Base-by-base conservation (phyloP, 2,329 filamentous ascomycete genomes). In the Aureobasidium sp. region DNA sequence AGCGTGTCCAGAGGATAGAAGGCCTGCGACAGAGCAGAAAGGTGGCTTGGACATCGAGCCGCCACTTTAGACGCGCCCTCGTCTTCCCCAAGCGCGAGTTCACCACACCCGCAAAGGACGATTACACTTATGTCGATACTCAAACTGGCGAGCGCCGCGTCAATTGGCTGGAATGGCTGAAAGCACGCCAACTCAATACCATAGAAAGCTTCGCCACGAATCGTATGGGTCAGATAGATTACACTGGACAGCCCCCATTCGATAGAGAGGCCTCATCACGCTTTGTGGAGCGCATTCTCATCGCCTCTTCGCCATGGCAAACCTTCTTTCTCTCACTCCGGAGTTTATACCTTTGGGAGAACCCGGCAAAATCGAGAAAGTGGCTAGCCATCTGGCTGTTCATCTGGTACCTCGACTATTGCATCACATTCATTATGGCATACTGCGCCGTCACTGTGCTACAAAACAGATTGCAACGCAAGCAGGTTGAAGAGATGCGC, bases 231-330 rank as follows among this genome's bases (percentile, higher is more conserved):
- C 45, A 67, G 70, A 37, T 65, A 74, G 70, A 71, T 35, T 73
- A 71, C 50, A 69, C 67, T 27, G 65, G 68, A 0, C 70, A 69
- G 27, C 72, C 70, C 22, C 70, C 70, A 1, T 75, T 75, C 60
- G 72, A 75, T 49, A 61, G 73, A 27, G 72, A 75, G 62, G 68
- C 68, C 35, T 64, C 74, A 4, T 67, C 70, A n/a, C 67, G 67
- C 29, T 69, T 74, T 45, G 53, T 75, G 24, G 73, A 77, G 62
- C 71, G 75, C 19, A 64, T 77, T 4, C 65, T 76, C 22, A 72
- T 77, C 61, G 73, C 72, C n/a, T 75, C 71, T 22, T 71, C 69
- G 7, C 72, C 74, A 15, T 77, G 73, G 74, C 74, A 77, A 63
- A 64, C 71, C 24, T 77, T 73, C 67, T 66, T 72, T n/a, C 66